Evolutionary conservation across 2,329 filamentous ascomycete species (phyloP).

Genomic region (Talaromyces sp.): DNA sequence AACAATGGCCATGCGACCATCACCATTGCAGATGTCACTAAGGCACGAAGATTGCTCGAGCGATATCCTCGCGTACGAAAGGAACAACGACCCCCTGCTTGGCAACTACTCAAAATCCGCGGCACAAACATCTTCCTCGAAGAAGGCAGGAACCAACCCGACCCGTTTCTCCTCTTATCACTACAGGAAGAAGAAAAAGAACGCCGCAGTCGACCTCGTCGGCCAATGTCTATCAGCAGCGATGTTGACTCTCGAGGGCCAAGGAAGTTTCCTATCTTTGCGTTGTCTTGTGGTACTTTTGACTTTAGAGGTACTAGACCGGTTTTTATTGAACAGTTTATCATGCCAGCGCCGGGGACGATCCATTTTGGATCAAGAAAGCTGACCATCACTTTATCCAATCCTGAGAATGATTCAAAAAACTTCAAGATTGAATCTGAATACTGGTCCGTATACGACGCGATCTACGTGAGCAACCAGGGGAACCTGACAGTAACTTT

Average conservation of each 20-base stretch:
- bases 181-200: constrained; percentile 20
- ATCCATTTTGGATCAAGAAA: constrained; percentile 42
- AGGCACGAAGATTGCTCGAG: constrained; percentile 18
- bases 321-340: constrained; percentile 36
- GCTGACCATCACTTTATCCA: constrained; percentile 38
- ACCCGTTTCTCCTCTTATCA: constrained; percentile 17
- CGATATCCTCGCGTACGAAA: constrained; percentile 17
- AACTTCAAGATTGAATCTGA: constrained; percentile 26
- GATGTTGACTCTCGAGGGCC: constrained; percentile 4
- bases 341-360: constrained; percentile 16
- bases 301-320: constrained; percentile 37
- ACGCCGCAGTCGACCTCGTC: constrained; percentile 11
- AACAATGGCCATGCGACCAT: constrained; percentile 19
- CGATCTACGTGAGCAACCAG: constrained; percentile 19
- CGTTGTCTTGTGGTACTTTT: constrained; percentile 47
- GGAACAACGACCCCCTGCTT: constrained; percentile 9
- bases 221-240: neutral
- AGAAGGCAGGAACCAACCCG: constrained; percentile 17
- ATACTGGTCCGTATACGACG: constrained; percentile 18
- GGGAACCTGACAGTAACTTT: constrained; percentile 39
- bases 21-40: constrained; percentile 19
- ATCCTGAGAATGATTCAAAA: constrained; percentile 38
- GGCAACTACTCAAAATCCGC: constrained; percentile 18
- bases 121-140: constrained; percentile 17
- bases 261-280: constrained; percentile 18